Conservation (phyloP, 306 rosid species). For the Inga oerstediana region DNA sequence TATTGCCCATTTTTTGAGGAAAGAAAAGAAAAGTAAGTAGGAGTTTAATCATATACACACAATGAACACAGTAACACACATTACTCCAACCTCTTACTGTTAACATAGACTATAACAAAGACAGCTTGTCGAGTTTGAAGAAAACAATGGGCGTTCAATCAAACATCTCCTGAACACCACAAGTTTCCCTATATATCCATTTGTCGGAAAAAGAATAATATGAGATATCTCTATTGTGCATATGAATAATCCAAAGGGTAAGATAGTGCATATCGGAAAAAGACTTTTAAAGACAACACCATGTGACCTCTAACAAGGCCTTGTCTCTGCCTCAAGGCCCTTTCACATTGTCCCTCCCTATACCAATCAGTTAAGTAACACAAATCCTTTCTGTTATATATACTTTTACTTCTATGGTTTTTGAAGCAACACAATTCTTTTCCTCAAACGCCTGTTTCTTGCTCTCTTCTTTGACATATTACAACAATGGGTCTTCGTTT, state of each 20-base stretch:
- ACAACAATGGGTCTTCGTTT: constrained; percentile 32
- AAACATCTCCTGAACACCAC: neutral
- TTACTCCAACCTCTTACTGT: neutral
- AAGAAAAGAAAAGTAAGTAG: neutral
- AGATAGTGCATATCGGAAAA: neutral
- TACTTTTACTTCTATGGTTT: neutral
- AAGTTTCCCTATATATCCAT: neutral
- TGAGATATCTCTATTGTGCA: neutral
- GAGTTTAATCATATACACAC: neutral
- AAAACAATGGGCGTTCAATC: neutral
- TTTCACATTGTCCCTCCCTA: neutral
- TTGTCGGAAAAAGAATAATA: neutral
- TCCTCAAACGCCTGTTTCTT: neutral
- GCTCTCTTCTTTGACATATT: constrained; percentile 3
- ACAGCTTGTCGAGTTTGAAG: neutral
- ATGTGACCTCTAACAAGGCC: constrained; percentile 36
- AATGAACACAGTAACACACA: neutral
- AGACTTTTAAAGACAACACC: constrained; percentile 38
- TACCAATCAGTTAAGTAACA: constrained; percentile 2
- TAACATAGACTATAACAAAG: neutral
- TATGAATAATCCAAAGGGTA: neutral
- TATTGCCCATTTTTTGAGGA: neutral
- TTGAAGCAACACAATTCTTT: constrained; percentile 15
- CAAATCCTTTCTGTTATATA: constrained; percentile 4
- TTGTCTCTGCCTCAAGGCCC: constrained; percentile 26